These are phyloP conservation scores for Vigna angularis DNA, from an alignment of 306 rosid genomes.

Conservation along the genomic window DNA sequence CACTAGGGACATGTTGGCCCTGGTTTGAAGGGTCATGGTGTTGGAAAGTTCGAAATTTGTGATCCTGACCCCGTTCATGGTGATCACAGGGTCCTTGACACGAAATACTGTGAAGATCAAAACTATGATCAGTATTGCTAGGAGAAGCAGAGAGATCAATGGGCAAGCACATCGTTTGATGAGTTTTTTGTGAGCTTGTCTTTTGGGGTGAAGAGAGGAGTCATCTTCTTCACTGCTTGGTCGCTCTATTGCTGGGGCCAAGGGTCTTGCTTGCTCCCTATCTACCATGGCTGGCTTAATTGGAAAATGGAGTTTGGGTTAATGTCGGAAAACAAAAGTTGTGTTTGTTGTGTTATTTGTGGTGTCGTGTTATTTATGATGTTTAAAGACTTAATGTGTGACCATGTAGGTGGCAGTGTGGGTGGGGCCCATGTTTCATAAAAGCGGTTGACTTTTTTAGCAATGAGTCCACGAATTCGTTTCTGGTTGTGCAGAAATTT, in stretches of 20 bases:
- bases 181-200: constrained; percentile 34
- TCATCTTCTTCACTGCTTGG: constrained; percentile 36
- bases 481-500: not conserved
- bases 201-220: not conserved
- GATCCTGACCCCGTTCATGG: constrained; percentile 55
- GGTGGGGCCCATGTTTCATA: not conserved
- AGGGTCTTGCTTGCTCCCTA: constrained; percentile 60
- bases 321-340: not conserved
- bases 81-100: constrained; percentile 60
- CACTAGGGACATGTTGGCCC: constrained; percentile 55
- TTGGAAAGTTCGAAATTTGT: constrained; percentile 50
- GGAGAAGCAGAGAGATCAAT: constrained; percentile 28
- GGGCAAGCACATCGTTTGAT: constrained; percentile 52
- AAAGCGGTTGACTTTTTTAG: not conserved
- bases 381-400: not conserved
- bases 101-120: constrained; percentile 60
- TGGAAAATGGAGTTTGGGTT: not conserved
- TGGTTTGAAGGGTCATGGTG: constrained; percentile 38
- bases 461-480: not conserved
- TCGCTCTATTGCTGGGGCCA: constrained; percentile 44
- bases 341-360: not conserved
- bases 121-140: constrained; percentile 41
- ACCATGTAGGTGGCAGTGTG: not conserved
- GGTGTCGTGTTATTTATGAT: not conserved
- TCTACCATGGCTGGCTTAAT: constrained; percentile 47